Conservation (phyloP, 305 asterid species). For the Rubia balearica region DNA sequence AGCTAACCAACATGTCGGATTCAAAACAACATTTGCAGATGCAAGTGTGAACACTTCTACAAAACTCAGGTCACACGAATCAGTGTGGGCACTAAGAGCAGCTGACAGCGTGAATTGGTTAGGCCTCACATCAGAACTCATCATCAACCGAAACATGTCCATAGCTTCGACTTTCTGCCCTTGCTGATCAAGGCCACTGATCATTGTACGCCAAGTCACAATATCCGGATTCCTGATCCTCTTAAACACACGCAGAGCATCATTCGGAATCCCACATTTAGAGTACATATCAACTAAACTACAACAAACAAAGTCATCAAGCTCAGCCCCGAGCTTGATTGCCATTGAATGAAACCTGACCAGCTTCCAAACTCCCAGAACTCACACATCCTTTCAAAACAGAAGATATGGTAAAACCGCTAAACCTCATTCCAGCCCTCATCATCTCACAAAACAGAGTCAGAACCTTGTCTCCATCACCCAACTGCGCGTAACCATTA, state of each 20-base stretch:
- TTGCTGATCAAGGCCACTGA: conserved; percentile 63
- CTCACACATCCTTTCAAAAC: conserved; percentile 66
- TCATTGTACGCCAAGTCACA: conserved; percentile 77
- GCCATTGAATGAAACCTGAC: conserved; percentile 59
- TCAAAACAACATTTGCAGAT: conserved; percentile 55
- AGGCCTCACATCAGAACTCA: conserved; percentile 51
- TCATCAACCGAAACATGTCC: conserved; percentile 53
- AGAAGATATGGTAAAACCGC: conserved; percentile 55
- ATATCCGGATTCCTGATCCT: conserved; percentile 50
- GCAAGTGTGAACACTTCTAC: conserved; percentile 71
- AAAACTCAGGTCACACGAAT: conserved; percentile 43
- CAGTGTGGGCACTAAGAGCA: conserved; percentile 56
- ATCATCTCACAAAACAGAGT: conserved; percentile 44
- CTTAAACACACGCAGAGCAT: conserved; percentile 55
- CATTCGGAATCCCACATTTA: conserved; percentile 51
- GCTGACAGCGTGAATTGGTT: conserved; percentile 72
- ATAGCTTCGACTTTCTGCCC: conserved; percentile 66
- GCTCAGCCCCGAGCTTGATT: conserved; percentile 49
- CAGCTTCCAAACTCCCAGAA: conserved; percentile 38
- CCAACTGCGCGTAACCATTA: conserved; percentile 72
- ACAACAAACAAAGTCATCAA: conserved; percentile 65
- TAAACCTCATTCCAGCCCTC: conserved; percentile 56
- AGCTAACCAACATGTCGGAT: conserved; percentile 46
- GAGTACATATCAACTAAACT: conserved; percentile 79
- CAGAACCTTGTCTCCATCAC: conserved; percentile 56